phyloP scores from a whole-genome alignment of 2,329 filamentous ascomycete species.

The Curvularia hawaiiensis region DNA sequence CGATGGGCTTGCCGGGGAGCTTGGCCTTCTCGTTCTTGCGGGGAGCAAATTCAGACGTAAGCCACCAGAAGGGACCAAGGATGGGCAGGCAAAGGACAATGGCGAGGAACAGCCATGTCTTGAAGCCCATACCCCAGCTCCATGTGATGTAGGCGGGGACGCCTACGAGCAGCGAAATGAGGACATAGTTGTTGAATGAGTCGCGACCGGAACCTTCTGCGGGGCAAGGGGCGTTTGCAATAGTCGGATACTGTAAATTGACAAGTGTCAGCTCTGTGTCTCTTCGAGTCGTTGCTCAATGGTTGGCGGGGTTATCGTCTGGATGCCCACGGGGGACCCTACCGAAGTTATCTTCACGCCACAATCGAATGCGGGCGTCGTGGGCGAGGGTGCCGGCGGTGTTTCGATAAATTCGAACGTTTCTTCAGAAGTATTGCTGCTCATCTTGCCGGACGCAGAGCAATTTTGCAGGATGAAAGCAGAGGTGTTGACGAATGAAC shows the following conservation, averaged over 20 bases:
- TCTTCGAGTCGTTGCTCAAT: conserved; percentile 33
- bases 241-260: conserved; percentile 72
- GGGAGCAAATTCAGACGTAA: conserved; percentile 79
- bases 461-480: conserved; percentile 39
- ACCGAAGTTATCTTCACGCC: conserved; percentile 67
- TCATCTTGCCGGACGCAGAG: conserved; percentile 41
- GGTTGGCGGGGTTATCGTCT: conserved; percentile 30
- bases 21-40: conserved; percentile 92
- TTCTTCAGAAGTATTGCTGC: conserved; percentile 53
- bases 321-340: conserved; percentile 37
- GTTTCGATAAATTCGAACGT: conserved; percentile 71
- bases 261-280: conserved; percentile 32
- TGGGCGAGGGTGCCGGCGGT: conserved; percentile 60
- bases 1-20: conserved; percentile 83
- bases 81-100: conserved; percentile 80
- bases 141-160: conserved; percentile 82
- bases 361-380: conserved; percentile 59
- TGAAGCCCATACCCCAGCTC: conserved; percentile 81
- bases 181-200: conserved; percentile 81
- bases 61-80: conserved; percentile 79
- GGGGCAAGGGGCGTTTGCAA: conserved; percentile 92
- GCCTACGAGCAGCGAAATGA: conserved; percentile 70
- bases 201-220: conserved; percentile 85
- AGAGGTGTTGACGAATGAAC: conserved; percentile 33
- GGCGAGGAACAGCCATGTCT: conserved; percentile 87